These are phyloP conservation scores for bread wheat (Triticum aestivum) DNA, from an alignment of 176 grass and related monocot species.

Conservation along the genomic window DNA sequence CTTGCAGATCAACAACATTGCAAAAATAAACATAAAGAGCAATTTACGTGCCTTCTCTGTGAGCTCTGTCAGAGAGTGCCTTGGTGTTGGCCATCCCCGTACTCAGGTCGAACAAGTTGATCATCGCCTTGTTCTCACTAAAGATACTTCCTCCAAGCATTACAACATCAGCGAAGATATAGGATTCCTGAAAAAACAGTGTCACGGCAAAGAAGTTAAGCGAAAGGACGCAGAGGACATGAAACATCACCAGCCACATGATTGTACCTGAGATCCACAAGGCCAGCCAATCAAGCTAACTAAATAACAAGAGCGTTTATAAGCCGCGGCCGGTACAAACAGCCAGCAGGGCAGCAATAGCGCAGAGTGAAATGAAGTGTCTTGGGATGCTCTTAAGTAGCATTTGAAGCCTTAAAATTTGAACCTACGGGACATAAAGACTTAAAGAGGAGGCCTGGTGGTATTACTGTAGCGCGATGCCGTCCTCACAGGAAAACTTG, in stretches of 20 bases:
- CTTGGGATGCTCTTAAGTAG: not conserved
- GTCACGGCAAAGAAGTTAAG: not conserved
- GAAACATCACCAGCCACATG: slow-evolving; percentile 24
- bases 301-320: slow-evolving; percentile 7
- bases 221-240: not conserved
- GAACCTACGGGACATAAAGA: slow-evolving; percentile 16
- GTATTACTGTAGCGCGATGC: slow-evolving; percentile 45
- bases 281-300: slow-evolving; percentile 21
- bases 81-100: slow-evolving; percentile 53
- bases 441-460: not conserved
- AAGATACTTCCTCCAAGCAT: not conserved
- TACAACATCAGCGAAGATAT: slow-evolving; percentile 13
- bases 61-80: slow-evolving; percentile 29
- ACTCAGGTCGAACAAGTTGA: slow-evolving; percentile 62
- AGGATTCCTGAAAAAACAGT: slow-evolving; percentile 6
- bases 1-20: slow-evolving; percentile 4
- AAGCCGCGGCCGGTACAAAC: slow-evolving; percentile 14
- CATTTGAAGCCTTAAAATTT: slow-evolving; percentile 29
- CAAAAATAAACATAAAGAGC: not conserved
- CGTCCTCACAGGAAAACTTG: slow-evolving; percentile 33
- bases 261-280: slow-evolving; percentile 25
- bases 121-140: slow-evolving; percentile 42
- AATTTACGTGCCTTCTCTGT: slow-evolving; percentile 52
- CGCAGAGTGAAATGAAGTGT: not conserved
- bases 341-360: not conserved